These are phyloP conservation scores for Cladochytrium tenue DNA, from an alignment of 371 early-diverging fungal species.

Conservation along the genomic window DNA sequence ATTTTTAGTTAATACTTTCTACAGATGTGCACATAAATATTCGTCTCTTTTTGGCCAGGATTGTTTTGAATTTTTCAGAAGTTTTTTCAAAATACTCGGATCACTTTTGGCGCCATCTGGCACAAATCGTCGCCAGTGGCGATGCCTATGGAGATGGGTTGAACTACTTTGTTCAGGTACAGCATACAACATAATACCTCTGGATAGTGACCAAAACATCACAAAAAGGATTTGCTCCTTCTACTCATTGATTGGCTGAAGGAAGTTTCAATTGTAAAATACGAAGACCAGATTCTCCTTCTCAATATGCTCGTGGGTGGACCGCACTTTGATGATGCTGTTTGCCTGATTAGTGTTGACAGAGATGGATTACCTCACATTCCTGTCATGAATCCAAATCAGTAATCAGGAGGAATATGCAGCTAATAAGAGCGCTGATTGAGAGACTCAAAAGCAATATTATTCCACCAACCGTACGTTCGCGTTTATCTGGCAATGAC, in stretches of 20 bases:
- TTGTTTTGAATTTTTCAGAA: constrained; percentile 61
- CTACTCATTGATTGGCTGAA: constrained; percentile 62
- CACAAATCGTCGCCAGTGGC: constrained; percentile 54
- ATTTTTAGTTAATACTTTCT: not conserved
- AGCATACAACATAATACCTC: not conserved
- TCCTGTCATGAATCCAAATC: constrained; percentile 47
- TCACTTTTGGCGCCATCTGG: constrained; percentile 63
- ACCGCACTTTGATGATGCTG: constrained; percentile 9
- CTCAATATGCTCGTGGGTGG: constrained; percentile 19
- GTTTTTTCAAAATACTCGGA: constrained; percentile 62
- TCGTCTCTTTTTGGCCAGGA: constrained; percentile 60
- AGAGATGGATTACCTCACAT: constrained; percentile 56
- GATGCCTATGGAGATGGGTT: constrained; percentile 61
- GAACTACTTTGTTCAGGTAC: constrained; percentile 70
- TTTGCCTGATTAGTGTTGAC: constrained; percentile 24
- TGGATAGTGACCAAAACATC: too few species aligned
- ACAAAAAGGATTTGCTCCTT: constrained; percentile 64
- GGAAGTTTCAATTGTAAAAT: not conserved
- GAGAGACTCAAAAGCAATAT: constrained; percentile 59
- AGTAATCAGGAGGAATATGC: constrained; percentile 53
- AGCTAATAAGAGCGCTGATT: constrained; percentile 57
- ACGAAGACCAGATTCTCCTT: constrained; percentile 32
- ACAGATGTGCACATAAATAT: constrained; percentile 52
- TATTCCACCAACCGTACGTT: constrained; percentile 70
- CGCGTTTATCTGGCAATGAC: too few species aligned